These are phyloP conservation scores for Salix dunnii DNA, from an alignment of 345 rosid species.

Conservation along the genomic window DNA sequence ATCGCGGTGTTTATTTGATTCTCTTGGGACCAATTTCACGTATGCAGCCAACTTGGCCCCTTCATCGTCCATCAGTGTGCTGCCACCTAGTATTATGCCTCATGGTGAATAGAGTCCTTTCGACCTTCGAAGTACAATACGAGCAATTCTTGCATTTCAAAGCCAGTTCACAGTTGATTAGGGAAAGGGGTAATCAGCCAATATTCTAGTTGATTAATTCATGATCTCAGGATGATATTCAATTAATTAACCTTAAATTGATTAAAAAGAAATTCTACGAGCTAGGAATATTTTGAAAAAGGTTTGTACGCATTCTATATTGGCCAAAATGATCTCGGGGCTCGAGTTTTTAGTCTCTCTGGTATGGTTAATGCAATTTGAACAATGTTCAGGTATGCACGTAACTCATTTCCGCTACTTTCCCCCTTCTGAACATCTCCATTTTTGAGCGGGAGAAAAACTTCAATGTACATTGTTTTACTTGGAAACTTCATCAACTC, in stretches of 20 bases:
- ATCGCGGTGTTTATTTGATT: conserved; percentile 28
- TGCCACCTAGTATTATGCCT: conserved; percentile 1
- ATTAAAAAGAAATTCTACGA: no score
- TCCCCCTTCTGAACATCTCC: neutral
- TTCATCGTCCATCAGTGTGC: conserved; percentile 18
- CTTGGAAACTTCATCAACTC: neutral
- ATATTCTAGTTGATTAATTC: neutral
- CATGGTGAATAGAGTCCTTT: conserved; percentile 37
- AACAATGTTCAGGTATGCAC: conserved; percentile 32
- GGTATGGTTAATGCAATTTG: conserved; percentile 35
- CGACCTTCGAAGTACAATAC: conserved; percentile 37
- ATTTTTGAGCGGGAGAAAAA: neutral
- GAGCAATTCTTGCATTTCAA: conserved; percentile 46
- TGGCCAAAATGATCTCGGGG: conserved; percentile 56
- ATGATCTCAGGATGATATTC: neutral
- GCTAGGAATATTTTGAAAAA: neutral
- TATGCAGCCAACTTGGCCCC: conserved; percentile 36
- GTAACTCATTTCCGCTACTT: neutral
- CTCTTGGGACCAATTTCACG: conserved; percentile 27
- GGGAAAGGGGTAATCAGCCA: neutral
- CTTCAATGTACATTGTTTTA: neutral
- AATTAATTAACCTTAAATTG: neutral
- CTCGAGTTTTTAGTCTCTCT: conserved; percentile 23
- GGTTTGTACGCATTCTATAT: conserved; percentile 55
- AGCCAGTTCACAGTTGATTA: neutral